A percentile compares a stretch with the other conserved stretches of the same genome.
phyloP scores from a whole-genome alignment of 106 monocot species.

The Cymbidium sinense region DNA sequence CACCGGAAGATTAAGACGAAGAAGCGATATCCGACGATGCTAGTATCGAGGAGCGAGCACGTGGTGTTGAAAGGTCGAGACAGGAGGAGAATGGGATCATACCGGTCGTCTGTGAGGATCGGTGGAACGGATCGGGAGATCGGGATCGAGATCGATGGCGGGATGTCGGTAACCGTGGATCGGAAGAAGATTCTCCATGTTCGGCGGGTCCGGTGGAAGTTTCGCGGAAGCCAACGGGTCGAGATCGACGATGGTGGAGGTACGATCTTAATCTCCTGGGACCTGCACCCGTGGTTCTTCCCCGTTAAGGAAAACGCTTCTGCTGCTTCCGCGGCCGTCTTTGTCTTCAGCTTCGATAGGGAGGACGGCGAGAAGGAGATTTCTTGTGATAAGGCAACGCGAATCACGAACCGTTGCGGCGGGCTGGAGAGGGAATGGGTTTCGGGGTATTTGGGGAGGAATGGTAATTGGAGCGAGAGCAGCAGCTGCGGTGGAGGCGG shows the following conservation, averaged over 20 bases:
- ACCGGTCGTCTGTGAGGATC: slow-evolving; percentile 38
- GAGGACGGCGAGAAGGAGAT: slow-evolving; percentile 14
- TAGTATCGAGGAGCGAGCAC: slow-evolving; percentile 66
- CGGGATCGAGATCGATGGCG: slow-evolving; percentile 36
- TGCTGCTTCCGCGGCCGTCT: slow-evolving; percentile 10
- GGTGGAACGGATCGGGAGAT: slow-evolving; percentile 47
- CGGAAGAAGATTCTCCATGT: slow-evolving; percentile 53
- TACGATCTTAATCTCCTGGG: slow-evolving; percentile 65
- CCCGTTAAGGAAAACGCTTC: not conserved
- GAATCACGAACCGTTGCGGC: slow-evolving; percentile 16
- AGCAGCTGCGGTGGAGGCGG: slow-evolving; percentile 11
- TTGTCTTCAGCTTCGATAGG: slow-evolving; percentile 57
- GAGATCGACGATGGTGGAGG: slow-evolving; percentile 29
- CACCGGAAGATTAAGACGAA: slow-evolving; percentile 23
- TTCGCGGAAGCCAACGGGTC: slow-evolving; percentile 70
- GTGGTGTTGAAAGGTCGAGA: slow-evolving; percentile 27
- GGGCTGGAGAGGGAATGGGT: not conserved
- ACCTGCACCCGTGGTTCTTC: slow-evolving; percentile 84
- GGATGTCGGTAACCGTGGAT: slow-evolving; percentile 45
- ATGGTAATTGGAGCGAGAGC: slow-evolving; percentile 38
- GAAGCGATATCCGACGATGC: not conserved
- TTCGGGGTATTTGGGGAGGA: slow-evolving; percentile 17
- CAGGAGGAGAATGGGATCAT: slow-evolving; percentile 9
- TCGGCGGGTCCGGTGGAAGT: slow-evolving; percentile 68
- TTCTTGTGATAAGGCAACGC: slow-evolving; percentile 12